Evolutionary conservation across 768 basidiomycete species (phyloP).

Genomic region (Pleurotus giganteus): DNA sequence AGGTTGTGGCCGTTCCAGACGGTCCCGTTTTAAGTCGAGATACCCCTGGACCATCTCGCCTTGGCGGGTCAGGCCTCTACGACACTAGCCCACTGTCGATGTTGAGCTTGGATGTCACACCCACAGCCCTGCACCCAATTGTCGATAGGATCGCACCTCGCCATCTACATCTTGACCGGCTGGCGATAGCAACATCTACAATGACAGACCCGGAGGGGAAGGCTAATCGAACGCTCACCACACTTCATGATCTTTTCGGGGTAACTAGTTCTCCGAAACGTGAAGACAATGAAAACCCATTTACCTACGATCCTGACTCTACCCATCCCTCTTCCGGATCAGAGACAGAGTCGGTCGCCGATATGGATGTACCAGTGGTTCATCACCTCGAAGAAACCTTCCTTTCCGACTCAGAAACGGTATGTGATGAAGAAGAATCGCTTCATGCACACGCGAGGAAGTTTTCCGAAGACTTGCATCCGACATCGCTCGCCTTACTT

Average conservation of each 20-base stretch:
- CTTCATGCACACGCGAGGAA: neutral
- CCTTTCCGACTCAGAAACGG: neutral
- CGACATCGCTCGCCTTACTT: neutral
- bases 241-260: conserved; percentile 1
- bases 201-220: neutral
- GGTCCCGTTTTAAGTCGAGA: neutral
- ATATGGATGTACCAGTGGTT: neutral
- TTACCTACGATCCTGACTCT: neutral
- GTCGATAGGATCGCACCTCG: neutral
- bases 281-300: neutral
- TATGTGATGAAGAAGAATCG: conserved; percentile 5
- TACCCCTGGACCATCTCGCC: neutral
- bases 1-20: neutral
- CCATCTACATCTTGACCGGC: neutral
- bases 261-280: neutral
- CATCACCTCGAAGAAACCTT: neutral
- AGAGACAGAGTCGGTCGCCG: neutral
- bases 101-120: neutral
- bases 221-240: conserved; percentile 1
- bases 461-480: neutral
- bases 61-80: neutral
- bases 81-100: neutral
- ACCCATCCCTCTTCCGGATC: neutral
- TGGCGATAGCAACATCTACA: neutral
- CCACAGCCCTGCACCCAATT: neutral